Conservation (phyloP, 192 early-diverging fungal genomes). For the Coemansia umbellata region DNA sequence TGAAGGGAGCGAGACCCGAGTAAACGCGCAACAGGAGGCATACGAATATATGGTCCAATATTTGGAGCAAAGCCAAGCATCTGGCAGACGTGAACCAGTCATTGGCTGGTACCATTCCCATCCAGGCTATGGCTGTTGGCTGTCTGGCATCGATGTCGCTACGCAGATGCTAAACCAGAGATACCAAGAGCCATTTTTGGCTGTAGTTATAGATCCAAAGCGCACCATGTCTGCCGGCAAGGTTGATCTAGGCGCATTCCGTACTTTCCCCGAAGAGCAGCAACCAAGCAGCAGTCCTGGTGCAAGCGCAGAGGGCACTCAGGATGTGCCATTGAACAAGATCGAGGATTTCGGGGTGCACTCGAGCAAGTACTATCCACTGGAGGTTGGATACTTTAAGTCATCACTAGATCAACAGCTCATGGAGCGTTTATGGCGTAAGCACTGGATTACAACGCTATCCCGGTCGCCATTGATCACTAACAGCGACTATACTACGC, state of each 20-base stretch:
- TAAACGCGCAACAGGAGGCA: constrained; percentile 87
- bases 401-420: constrained; percentile 81
- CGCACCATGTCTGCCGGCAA: constrained; percentile 95
- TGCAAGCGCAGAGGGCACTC: constrained; percentile 17
- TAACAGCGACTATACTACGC: constrained; percentile 52
- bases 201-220: constrained; percentile 97
- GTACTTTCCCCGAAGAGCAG: constrained; percentile 84
- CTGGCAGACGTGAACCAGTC: constrained; percentile 86
- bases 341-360: constrained; percentile 99
- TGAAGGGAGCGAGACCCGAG: constrained; percentile 96
- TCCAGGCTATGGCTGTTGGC: constrained; percentile 99
- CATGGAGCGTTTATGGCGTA: constrained; percentile 92
- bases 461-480: constrained; percentile 87
- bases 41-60: constrained; percentile 99
- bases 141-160: constrained; percentile 95
- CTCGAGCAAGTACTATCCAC: constrained; percentile 78
- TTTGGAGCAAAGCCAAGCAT: constrained; percentile 75
- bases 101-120: constrained; percentile 99
- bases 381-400: constrained; percentile 91
- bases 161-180: constrained; percentile 96
- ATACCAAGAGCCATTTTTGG: constrained; percentile 91
- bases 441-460: constrained; percentile 97
- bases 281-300: background rate
- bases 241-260: constrained; percentile 97
- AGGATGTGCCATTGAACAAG: constrained; percentile 77